These are phyloP conservation scores for Russula brevipes DNA, from an alignment of 768 basidiomycete genomes.

Conservation along the genomic window DNA sequence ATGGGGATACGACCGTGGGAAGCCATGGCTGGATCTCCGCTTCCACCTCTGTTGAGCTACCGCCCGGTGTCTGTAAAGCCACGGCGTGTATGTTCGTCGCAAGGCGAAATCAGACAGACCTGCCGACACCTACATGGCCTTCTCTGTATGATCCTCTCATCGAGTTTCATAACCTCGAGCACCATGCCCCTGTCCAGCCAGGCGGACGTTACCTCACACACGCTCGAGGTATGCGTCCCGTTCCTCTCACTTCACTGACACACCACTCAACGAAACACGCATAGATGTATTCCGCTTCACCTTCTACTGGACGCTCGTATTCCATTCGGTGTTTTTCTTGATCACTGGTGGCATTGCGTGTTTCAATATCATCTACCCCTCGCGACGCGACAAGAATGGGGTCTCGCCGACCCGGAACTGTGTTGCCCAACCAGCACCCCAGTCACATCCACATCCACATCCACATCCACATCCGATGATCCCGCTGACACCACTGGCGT, in stretches of 20 bases:
- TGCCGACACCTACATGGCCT: conserved; percentile 20
- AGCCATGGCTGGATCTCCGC: background rate
- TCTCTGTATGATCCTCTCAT: conserved; percentile 25
- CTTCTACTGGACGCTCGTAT: conserved; percentile 25
- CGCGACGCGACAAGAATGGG: conserved; percentile 11
- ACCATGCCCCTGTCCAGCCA: conserved; percentile 19
- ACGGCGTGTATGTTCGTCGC: conserved; percentile 10
- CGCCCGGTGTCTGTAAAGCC: background rate
- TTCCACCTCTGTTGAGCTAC: background rate
- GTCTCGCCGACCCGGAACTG: background rate
- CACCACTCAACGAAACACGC: background rate
- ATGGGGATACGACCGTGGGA: background rate
- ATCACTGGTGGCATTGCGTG: conserved; percentile 19
- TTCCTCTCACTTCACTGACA: background rate
- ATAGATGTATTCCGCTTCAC: conserved; percentile 26
- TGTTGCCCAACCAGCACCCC: background rate
- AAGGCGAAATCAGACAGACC: background rate
- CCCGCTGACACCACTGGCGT: conserved; percentile 15
- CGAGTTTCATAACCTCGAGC: conserved; percentile 22
- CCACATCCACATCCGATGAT: conserved; percentile 1
- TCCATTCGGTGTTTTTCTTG: conserved; percentile 23
- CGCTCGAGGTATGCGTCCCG: conserved; percentile 5
- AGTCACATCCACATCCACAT: background rate
- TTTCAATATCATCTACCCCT: conserved; percentile 24
- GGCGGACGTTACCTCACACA: conserved; percentile 20